Evolutionary conservation across 75 land plant genomes (phyloP), one percentile per base, ranked within the genome.

Genomic region (Selaginella tamariscina): DNA sequence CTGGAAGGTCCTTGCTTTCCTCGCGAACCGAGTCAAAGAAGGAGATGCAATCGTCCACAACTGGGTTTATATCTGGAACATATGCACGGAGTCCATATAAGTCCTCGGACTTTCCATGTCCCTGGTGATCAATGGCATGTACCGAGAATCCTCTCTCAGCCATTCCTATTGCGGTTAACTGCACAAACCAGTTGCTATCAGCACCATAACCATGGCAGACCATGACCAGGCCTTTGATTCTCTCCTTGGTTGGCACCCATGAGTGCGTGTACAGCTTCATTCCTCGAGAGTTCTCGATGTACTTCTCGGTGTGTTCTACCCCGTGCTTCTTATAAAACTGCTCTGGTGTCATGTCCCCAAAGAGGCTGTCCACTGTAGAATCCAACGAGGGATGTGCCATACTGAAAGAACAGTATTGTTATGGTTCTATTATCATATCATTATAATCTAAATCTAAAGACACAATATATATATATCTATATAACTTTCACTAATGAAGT

Each of bases 51-150:
- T 94, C 98, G 55, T 85, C 91, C 23, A 89, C 78, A 62, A 90
- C 91, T 26, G 84, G 82, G 26, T 78, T 64, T 54, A 94, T 71
- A 73, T 87, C 88, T 24, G 98, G 98, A 30, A 94, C 76, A 77
- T 89, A 84, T 5, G 77, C 57, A 9, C 56, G 63, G 33, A 89
- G 83, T 54, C 96, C 98, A 8, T 59, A 21, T n/a, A 5, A 26
- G 62, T 27, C 26, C 31, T 90, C 91, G 66, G 96, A 94, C 69
- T 73, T 76, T 26, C 98, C 98, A 75, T 94, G 98, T 70, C 98
- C 98, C 69, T 86, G 96, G 79, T 90, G 91, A 73, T 94, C 98
- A 22, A 90, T 71, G 63, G 98, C 91, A 65, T 81, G 79, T 27
- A 78, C 84, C 33, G 80, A 78, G 79, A 83, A 90, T 11, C 98